Percentiles rank a stretch among this genome's conserved stretches.
phyloP scores from a whole-genome alignment of 768 basidiomycete species.

The Xerocomellus intermedius region DNA sequence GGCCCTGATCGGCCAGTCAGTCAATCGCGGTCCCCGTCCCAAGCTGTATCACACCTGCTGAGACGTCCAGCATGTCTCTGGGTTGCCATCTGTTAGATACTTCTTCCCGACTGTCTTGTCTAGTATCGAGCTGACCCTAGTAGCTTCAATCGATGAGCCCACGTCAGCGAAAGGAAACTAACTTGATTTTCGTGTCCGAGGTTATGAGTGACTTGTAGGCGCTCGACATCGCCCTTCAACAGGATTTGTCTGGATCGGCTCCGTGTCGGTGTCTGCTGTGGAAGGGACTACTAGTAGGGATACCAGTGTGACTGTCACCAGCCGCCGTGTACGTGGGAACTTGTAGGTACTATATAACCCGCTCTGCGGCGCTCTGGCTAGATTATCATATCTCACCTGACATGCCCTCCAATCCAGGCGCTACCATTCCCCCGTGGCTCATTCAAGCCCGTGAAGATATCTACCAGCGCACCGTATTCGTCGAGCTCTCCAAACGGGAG shows the following conservation, averaged over 20 bases:
- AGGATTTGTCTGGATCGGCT: slow-evolving; percentile 1
- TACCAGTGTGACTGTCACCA: too few species aligned
- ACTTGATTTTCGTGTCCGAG: slow-evolving; percentile 28
- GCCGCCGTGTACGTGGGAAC: slow-evolving; percentile 19
- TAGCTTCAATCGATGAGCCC: slow-evolving; percentile 1
- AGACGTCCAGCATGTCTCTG: slow-evolving; percentile 85
- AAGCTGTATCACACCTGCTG: slow-evolving; percentile 52
- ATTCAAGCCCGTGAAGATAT: slow-evolving; percentile 3
- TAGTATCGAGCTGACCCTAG: slow-evolving; percentile 76
- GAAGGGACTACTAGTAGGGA: too few species aligned
- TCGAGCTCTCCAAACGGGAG: slow-evolving; percentile 39
- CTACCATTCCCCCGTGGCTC: slow-evolving; percentile 18
- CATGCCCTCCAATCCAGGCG: slow-evolving; percentile 11
- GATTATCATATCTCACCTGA: neutral
- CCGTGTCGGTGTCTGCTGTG: neutral
- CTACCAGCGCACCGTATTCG: slow-evolving; percentile 32
- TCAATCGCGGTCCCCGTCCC: neutral
- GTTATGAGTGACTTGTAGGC: slow-evolving; percentile 22
- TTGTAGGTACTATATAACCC: neutral
- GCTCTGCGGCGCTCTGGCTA: neutral
- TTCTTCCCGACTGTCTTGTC: slow-evolving; percentile 75
- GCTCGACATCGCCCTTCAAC: slow-evolving; percentile 19
- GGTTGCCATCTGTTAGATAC: slow-evolving; percentile 62
- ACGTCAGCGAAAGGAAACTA: slow-evolving; percentile 39
- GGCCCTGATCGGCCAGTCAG: slow-evolving; percentile 48